These are phyloP conservation scores for Glarea lozoyensis DNA, from an alignment of 495 filamentous ascomycete species.

Conservation along the genomic window DNA sequence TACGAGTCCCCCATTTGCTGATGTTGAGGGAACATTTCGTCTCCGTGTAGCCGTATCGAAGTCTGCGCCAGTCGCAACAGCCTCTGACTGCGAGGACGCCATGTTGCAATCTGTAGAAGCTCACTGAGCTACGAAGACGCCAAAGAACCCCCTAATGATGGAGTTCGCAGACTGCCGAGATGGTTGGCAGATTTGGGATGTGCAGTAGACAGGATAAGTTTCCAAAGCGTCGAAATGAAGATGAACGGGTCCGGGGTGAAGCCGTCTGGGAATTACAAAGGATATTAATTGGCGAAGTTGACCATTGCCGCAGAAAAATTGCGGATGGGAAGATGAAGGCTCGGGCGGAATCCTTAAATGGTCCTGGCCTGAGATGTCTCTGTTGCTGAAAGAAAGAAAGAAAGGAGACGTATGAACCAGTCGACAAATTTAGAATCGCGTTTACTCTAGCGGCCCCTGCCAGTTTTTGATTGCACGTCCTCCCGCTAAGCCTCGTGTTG, in stretches of 20 bases:
- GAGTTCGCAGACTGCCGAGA: background rate
- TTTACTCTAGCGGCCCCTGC: too few relatives aligned
- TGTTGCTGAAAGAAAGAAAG: background rate
- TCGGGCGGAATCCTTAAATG: background rate
- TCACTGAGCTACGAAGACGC: background rate
- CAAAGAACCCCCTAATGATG: too few relatives aligned
- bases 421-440: background rate
- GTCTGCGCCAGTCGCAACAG: conserved; percentile 58
- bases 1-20: conserved; percentile 12
- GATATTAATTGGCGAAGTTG: conserved; percentile 16
- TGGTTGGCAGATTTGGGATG: conserved; percentile 4
- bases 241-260: too few relatives aligned
- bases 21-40: conserved; percentile 55
- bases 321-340: conserved; percentile 1
- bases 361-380: background rate
- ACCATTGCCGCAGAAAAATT: conserved; percentile 18
- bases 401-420: background rate
- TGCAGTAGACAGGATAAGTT: conserved; percentile 15
- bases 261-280: conserved; percentile 16
- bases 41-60: conserved; percentile 55
- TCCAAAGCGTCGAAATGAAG: conserved; percentile 7
- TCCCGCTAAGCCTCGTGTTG: too few relatives aligned
- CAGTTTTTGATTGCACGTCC: too few relatives aligned
- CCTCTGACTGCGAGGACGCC: conserved; percentile 37
- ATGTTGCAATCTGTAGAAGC: conserved; percentile 22